Evolutionary conservation across 345 rosid genomes (phyloP).

Genomic region (thale cress (Arabidopsis thaliana)): DNA sequence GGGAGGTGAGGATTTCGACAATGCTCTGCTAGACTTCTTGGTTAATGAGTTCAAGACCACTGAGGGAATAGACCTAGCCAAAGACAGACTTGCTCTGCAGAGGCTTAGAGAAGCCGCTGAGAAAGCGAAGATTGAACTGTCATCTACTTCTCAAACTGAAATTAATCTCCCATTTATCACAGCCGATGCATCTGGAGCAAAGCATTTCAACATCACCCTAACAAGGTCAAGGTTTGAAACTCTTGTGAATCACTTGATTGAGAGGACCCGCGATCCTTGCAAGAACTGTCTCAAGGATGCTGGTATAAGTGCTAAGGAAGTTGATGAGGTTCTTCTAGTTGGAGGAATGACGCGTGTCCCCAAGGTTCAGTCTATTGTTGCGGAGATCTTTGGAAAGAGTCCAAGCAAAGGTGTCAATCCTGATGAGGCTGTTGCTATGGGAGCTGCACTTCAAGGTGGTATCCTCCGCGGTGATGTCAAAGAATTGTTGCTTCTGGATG

Average conservation of each 20-base stretch:
- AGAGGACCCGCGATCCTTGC: constrained; percentile 74
- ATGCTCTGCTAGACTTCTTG: constrained; percentile 71
- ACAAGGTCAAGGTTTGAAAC: constrained; percentile 78
- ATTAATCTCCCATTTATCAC: constrained; percentile 87
- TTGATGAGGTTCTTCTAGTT: constrained; percentile 84
- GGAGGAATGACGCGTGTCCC: constrained; percentile 99
- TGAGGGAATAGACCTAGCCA: constrained; percentile 74
- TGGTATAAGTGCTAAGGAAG: constrained; percentile 65
- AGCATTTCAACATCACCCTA: constrained; percentile 80
- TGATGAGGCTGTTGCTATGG: constrained; percentile 89
- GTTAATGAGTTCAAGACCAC: constrained; percentile 79
- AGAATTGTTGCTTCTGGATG: constrained; percentile 84
- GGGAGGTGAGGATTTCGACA: constrained; percentile 97
- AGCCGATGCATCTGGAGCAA: constrained; percentile 84
- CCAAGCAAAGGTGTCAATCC: constrained; percentile 94
- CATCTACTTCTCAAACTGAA: constrained; percentile 85
- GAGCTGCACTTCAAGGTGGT: constrained; percentile 94
- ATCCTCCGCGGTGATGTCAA: constrained; percentile 95
- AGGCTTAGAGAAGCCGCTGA: constrained; percentile 93
- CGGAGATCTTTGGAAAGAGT: constrained; percentile 79
- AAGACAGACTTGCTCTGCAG: constrained; percentile 85
- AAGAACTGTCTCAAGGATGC: constrained; percentile 88
- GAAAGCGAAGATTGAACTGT: constrained; percentile 89
- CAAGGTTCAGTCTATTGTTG: constrained; percentile 79
- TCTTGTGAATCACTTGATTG: constrained; percentile 73